Base-by-base conservation (phyloP, 2,329 filamentous ascomycete species). In the Ceratocystiopsis minuta region DNA sequence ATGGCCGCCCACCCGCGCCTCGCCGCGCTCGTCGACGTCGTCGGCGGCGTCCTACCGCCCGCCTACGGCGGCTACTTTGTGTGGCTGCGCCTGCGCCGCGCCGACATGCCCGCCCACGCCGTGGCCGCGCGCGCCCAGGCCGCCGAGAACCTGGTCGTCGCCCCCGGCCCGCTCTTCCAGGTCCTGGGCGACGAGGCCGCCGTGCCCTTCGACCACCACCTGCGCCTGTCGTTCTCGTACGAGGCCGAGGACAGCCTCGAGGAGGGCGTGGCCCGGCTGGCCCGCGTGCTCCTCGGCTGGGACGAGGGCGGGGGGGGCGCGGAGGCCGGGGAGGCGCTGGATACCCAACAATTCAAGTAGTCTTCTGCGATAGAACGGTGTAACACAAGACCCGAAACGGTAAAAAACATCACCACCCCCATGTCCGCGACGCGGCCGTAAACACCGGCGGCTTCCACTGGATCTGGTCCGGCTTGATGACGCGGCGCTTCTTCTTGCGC, bases 391-490 rank as follows among this genome's bases (percentile, higher is more conserved):
- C n/a, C n/a, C n/a, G n/a, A n/a, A n/a, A n/a, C n/a, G n/a, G n/a
- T n/a, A n/a, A n/a, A n/a, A n/a, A n/a, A n/a, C 3, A 13, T 34
- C 15, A 95, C 88, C 88, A 96, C 46, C 87, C 92, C 90, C 90
- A 96, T 13, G 88, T 96, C 52, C 88, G 72, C 51, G 76, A 83
- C 14, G 81, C 83, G 1, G 88, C 87, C 20, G 80, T 87, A 55
- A 96, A 96, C 0, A 95, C 82, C 0, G 90, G 90, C 12, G 90
- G 88, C 60, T 93, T 96, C 90, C 90, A 98, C 53, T 86, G 80
- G 44, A 98, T 75, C 52, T 73, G 72, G 16, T 75, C 70, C 0
- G 87, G 69, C 46, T 93, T 81, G 49, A 98, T 87, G 37, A 71
- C 62, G 42, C 80, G 70, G 58, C 78, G 79, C 45, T 78, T 75